These are phyloP conservation scores for Breynia disticha DNA, from an alignment of 441 rosid species.

Conservation along the genomic window DNA sequence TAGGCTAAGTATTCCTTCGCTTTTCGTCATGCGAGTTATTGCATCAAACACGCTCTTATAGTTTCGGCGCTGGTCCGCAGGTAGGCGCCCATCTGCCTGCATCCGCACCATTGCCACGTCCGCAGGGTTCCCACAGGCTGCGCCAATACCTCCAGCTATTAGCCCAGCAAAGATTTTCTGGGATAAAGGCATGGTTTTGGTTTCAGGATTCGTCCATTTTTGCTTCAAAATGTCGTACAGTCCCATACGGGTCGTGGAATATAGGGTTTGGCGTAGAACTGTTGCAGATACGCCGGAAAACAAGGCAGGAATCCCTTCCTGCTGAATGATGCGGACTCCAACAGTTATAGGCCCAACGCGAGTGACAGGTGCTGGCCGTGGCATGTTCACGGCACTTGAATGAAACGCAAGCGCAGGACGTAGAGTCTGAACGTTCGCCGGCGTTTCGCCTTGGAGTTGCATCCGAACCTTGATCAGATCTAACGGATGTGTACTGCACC, in stretches of 20 bases:
- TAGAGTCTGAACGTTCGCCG: slow-evolving; percentile 19
- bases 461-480: slow-evolving; percentile 60
- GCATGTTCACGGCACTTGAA: slow-evolving; percentile 1
- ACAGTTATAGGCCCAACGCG: slow-evolving; percentile 37
- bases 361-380: slow-evolving; percentile 11
- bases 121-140: slow-evolving; percentile 59
- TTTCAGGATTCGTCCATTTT: slow-evolving; percentile 45
- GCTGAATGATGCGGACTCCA: slow-evolving; percentile 39
- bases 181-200: slow-evolving; percentile 34
- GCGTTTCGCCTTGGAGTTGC: slow-evolving; percentile 57
- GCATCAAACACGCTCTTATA: slow-evolving; percentile 50
- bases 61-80: slow-evolving; percentile 37
- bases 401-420: slow-evolving; percentile 40
- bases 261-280: slow-evolving; percentile 57
- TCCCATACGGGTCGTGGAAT: slow-evolving; percentile 76
- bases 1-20: slow-evolving; percentile 47
- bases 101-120: slow-evolving; percentile 66
- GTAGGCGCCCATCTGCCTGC: slow-evolving; percentile 65
- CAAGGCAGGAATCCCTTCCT: slow-evolving; percentile 45
- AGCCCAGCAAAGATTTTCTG: slow-evolving; percentile 50
- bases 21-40: slow-evolving; percentile 28
- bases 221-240: slow-evolving; percentile 52
- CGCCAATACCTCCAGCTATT: slow-evolving; percentile 54
- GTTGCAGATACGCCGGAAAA: slow-evolving; percentile 69
- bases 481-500: slow-evolving; percentile 47